Percentiles rank a stretch among this genome's conserved stretches.
Evolutionary conservation across 768 basidiomycete genomes (phyloP).

Genomic region (Collybia nuda): DNA sequence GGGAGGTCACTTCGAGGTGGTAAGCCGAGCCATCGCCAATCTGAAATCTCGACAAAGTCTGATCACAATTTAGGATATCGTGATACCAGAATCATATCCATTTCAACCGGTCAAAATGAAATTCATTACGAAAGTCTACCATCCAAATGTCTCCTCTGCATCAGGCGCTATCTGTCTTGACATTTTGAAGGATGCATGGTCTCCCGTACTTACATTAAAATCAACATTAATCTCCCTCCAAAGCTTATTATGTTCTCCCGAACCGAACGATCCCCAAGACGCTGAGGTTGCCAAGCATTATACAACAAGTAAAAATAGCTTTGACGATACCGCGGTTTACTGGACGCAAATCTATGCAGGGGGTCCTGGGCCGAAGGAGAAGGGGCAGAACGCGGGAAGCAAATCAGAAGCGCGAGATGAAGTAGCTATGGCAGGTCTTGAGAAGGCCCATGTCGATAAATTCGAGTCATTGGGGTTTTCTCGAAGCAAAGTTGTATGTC

Average conservation of each 20-base stretch:
- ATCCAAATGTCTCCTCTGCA: conserved; percentile 93
- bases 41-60: too few species aligned
- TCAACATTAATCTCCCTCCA: conserved; percentile 95
- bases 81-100: conserved; percentile 88
- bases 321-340: conserved; percentile 90
- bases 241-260: conserved; percentile 88
- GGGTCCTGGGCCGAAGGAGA: conserved; percentile 52
- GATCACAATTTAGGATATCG: conserved; percentile 66
- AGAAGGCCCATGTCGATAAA: conserved; percentile 78
- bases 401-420: conserved; percentile 54
- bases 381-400: conserved; percentile 39
- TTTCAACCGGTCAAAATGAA: conserved; percentile 98
- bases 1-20: conserved; percentile 89
- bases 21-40: conserved; percentile 39
- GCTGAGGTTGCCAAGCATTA: conserved; percentile 98
- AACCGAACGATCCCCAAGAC: conserved; percentile 96
- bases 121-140: conserved; percentile 95
- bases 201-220: conserved; percentile 92
- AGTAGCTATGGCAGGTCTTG: conserved; percentile 79
- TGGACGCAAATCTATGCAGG: conserved; percentile 95
- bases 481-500: conserved; percentile 79
- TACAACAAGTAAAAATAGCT: conserved; percentile 81
- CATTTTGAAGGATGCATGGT: conserved; percentile 89
- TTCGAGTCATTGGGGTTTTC: conserved; percentile 86
- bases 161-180: conserved; percentile 95